These are phyloP conservation scores for Citrullus colocynthis DNA, from an alignment of 306 rosid genomes.

Conservation along the genomic window DNA sequence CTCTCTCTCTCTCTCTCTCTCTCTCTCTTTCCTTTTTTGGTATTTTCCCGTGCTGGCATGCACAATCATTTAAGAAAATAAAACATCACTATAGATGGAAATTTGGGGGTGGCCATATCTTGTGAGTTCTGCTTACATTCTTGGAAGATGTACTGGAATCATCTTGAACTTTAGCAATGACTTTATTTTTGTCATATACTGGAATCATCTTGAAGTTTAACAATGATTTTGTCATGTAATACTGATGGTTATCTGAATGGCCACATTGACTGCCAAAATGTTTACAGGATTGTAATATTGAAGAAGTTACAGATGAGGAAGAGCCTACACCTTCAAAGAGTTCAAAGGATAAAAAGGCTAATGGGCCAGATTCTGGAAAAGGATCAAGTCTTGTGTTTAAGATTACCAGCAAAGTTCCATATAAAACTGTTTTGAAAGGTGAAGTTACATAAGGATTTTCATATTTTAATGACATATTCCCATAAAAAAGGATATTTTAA, in stretches of 20 bases:
- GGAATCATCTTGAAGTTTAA: not conserved
- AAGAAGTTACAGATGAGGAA: slow-evolving; percentile 70
- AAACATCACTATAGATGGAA: not conserved
- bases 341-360: slow-evolving; percentile 84
- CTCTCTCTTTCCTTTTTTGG: too few relatives aligned
- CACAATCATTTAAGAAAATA: not conserved
- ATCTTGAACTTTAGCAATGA: not conserved
- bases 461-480: not conserved
- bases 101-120: not conserved
- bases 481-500: not conserved
- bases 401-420: slow-evolving; percentile 74
- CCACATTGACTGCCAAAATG: not conserved
- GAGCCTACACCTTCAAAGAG: slow-evolving; percentile 64
- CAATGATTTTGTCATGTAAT: not conserved
- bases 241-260: not conserved
- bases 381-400: slow-evolving; percentile 62
- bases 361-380: slow-evolving; percentile 65
- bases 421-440: slow-evolving; percentile 93
- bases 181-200: not conserved
- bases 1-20: too few relatives aligned
- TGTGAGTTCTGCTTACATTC: not conserved
- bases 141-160: not conserved
- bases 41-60: not conserved
- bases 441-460: not conserved
- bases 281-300: slow-evolving; percentile 71